Base-by-base conservation (phyloP, 2,329 filamentous ascomycete species). In the Mycosphaerella arachidis region DNA sequence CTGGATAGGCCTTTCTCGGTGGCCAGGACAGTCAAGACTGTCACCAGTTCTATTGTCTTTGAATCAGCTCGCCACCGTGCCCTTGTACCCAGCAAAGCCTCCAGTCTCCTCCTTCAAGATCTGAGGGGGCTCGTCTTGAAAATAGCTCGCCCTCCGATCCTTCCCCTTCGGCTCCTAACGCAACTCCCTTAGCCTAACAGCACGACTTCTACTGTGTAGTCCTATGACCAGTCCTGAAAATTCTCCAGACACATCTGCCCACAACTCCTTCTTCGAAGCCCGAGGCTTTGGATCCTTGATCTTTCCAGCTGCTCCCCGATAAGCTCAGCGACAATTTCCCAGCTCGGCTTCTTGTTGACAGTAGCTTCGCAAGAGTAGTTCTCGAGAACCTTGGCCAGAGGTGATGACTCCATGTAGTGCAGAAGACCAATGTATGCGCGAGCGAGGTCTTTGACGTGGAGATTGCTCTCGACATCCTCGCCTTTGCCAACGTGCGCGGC, bases 321-420 rank as follows among this genome's bases (percentile, higher is more conserved):
- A 2, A 70, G 64, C 5, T 60, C 65, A 0, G 77, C 76, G 12
- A 75, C 68, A 6, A 77, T 75, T 18, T 67, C 66, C 79, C 78
- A 81, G 24, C 75, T 76, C 12, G 74, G 71, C 63, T 81, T 79
- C 8, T 72, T 53, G 24, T 76, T 77, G 10, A 63, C 65, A 1
- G 67, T 67, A 24, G 75, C 72, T 66, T 82, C 79, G 68, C 74
- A 77, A 70, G 82, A 82, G 67, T 77, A 82, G 66, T 81, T 80
- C 33, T 73, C 59, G 1, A 77, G 64, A 1, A 76, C 61, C 7
- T 75, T 67, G 7, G 65, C 59, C 0, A 72, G 59, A 3, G 71
- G 55, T 0, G 68, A 63, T 7, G 64, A 50, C 53, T 82, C 80
- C 18, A 82, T 68, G 58, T 75, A 73, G 63, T 80, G 78, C n/a